phyloP scores from a whole-genome alignment of 768 basidiomycete species.

The Boletus barrowsii region DNA sequence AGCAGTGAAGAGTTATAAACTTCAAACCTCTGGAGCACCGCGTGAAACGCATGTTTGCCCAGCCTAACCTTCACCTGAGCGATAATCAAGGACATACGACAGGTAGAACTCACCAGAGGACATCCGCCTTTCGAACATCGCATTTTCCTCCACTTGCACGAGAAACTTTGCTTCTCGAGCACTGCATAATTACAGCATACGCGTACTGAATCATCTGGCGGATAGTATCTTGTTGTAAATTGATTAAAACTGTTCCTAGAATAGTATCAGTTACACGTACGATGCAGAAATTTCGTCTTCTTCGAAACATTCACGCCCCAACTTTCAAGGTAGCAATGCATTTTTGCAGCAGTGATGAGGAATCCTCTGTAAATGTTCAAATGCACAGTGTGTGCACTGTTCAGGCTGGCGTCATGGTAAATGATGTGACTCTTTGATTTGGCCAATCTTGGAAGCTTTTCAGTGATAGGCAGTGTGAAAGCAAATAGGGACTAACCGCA shows the following conservation, averaged over 20 bases:
- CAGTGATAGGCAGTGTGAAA: not conserved
- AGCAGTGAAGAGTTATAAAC: slow-evolving; percentile 45
- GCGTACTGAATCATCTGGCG: slow-evolving; percentile 57
- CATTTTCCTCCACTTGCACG: slow-evolving; percentile 37
- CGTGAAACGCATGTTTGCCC: slow-evolving; percentile 74
- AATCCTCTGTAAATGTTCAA: slow-evolving; percentile 88
- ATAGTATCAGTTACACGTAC: slow-evolving; percentile 36
- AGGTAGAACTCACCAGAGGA: slow-evolving; percentile 54
- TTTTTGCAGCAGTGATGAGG: slow-evolving; percentile 78
- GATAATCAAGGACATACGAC: not conserved
- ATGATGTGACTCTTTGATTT: slow-evolving; percentile 76
- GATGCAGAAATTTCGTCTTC: slow-evolving; percentile 49
- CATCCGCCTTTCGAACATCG: slow-evolving; percentile 46
- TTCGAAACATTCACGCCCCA: slow-evolving; percentile 50
- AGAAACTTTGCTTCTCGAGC: slow-evolving; percentile 40
- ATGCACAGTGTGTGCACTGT: slow-evolving; percentile 58
- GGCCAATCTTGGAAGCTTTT: slow-evolving; percentile 48
- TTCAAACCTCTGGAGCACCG: slow-evolving; percentile 55
- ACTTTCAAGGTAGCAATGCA: slow-evolving; percentile 73
- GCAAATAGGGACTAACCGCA: slow-evolving; percentile 48
- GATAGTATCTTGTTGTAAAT: slow-evolving; percentile 50
- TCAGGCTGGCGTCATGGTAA: slow-evolving; percentile 73
- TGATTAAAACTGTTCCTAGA: not conserved
- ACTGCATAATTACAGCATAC: slow-evolving; percentile 49
- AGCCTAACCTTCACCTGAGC: slow-evolving; percentile 51